Conservation (phyloP, 2,329 filamentous ascomycete genomes). For the Colletotrichum sp. region DNA sequence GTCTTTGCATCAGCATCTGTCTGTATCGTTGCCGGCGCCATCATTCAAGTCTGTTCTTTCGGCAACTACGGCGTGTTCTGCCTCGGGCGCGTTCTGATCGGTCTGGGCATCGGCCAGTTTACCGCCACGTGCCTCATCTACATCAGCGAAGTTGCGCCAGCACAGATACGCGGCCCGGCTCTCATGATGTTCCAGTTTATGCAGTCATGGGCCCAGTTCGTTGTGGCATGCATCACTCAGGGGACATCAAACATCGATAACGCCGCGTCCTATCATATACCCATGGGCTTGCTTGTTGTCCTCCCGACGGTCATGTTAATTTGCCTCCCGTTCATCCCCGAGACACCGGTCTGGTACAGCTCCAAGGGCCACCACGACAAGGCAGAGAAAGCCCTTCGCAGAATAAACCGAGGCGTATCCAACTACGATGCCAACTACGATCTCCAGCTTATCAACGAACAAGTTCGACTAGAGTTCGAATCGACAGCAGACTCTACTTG, state of each 20-base stretch:
- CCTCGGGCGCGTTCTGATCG: slow-evolving; percentile 26
- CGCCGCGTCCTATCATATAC: not conserved
- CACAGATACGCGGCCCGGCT: slow-evolving; percentile 4
- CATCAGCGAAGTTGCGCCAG: slow-evolving; percentile 30
- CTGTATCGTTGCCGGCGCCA: not conserved
- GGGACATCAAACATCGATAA: not conserved
- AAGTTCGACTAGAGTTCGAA: not conserved
- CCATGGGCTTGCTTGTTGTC: not conserved
- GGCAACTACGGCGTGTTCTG: not conserved
- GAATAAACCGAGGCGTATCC: not conserved
- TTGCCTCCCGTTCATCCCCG: not conserved
- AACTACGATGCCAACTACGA: slow-evolving; percentile 32
- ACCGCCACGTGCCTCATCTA: slow-evolving; percentile 41
- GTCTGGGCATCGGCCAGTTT: slow-evolving; percentile 39
- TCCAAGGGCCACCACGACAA: not conserved
- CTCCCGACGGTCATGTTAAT: not conserved
- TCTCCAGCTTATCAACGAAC: not conserved
- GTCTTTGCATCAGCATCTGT: slow-evolving; percentile 32
- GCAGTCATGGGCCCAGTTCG: slow-evolving; percentile 7
- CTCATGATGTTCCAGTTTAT: not conserved
- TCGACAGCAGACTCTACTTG: slow-evolving; percentile 26
- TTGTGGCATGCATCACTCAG: slow-evolving; percentile 9
- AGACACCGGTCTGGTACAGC: not conserved
- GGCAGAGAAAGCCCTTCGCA: not conserved
- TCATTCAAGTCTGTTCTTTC: not conserved